These are phyloP conservation scores for Quercus engelmannii DNA, from an alignment of 306 rosid species.

Conservation along the genomic window DNA sequence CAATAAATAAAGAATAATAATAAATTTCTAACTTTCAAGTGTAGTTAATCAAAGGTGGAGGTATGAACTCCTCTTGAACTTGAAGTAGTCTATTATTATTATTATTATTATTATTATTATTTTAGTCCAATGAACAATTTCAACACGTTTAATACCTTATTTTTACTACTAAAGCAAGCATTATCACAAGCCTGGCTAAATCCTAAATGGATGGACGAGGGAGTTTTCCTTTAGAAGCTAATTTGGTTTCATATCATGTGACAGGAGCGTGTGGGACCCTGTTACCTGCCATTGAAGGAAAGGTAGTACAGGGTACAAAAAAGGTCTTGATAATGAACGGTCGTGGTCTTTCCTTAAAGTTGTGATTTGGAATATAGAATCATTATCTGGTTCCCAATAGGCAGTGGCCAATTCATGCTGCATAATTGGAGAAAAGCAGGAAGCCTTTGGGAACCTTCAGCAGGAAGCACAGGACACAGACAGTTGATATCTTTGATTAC, in stretches of 20 bases:
- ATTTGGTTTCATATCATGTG: background rate
- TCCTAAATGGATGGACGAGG: background rate
- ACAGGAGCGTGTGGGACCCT: constrained; percentile 12
- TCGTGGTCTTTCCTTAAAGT: constrained; percentile 10
- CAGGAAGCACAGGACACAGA: constrained; percentile 13
- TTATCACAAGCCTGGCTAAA: constrained; percentile 3
- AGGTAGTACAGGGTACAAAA: constrained; percentile 6
- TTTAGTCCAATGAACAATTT: no score
- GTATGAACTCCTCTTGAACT: no score
- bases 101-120: no score
- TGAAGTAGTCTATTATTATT: no score
- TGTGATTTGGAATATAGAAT: constrained; percentile 14
- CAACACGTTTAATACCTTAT: background rate
- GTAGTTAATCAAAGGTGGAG: no score
- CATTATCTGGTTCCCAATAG: background rate
- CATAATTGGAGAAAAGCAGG: constrained; percentile 11
- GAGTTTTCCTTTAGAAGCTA: background rate
- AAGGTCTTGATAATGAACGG: constrained; percentile 30
- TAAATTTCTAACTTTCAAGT: no score
- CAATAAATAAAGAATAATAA: no score
- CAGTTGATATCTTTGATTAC: constrained; percentile 20
- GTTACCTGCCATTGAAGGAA: constrained; percentile 8
- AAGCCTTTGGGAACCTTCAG: constrained; percentile 14
- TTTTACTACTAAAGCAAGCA: constrained; percentile 17
- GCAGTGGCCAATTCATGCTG: background rate